Percentiles rank a stretch among this genome's conserved stretches.
These are phyloP conservation scores for Aspergillus indologenus DNA, from an alignment of 495 filamentous ascomycete genomes.

Conservation along the genomic window DNA sequence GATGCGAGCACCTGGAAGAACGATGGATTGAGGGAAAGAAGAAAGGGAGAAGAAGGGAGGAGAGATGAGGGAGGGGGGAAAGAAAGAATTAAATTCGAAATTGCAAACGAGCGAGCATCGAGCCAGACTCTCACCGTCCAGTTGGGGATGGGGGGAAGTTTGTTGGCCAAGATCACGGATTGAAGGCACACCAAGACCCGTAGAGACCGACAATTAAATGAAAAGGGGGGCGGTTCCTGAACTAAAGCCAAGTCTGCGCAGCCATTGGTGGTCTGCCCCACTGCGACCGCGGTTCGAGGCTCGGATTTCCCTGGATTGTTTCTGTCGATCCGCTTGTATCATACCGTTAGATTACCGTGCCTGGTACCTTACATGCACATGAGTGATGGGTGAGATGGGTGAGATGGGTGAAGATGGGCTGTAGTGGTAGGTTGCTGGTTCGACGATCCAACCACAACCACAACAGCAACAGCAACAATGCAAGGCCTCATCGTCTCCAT, in stretches of 20 bases:
- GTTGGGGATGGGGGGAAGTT: neutral
- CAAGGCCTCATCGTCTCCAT: neutral
- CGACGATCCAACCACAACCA: too few species aligned
- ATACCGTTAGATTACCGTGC: constrained; percentile 1
- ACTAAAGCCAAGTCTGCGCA: constrained; percentile 1
- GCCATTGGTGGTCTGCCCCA: constrained; percentile 15
- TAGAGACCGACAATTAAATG: constrained; percentile 10
- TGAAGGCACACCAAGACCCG: neutral
- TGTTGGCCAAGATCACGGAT: neutral
- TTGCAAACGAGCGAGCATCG: neutral
- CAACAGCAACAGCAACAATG: neutral
- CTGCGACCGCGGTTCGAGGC: constrained; percentile 13
- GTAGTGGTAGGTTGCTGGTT: too few species aligned
- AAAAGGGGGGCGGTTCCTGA: constrained; percentile 25
- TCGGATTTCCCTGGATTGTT: neutral
- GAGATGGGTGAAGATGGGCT: too few species aligned
- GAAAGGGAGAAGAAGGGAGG: constrained; percentile 18
- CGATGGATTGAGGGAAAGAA: constrained; percentile 14
- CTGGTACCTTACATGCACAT: constrained; percentile 7
- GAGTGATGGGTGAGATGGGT: too few species aligned
- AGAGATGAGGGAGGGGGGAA: constrained; percentile 16
- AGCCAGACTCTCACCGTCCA: neutral
- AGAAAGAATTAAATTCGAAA: constrained; percentile 6
- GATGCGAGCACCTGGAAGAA: constrained; percentile 11
- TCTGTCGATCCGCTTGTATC: constrained; percentile 8